Base-by-base conservation (phyloP, 257 asterid species). In the Petrea volubilis region DNA sequence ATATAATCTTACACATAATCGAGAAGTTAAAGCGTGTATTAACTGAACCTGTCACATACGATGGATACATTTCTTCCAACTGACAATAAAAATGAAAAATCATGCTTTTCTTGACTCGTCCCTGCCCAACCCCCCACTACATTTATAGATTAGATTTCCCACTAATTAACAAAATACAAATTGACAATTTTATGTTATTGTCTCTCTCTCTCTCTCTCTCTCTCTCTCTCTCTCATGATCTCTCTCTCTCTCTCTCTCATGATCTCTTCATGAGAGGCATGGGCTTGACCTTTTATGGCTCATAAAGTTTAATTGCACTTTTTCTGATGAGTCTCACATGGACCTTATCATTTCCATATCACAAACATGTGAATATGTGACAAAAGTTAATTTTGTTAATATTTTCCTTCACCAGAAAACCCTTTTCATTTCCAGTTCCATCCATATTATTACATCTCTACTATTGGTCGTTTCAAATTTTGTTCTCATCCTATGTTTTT, bases 261-360 rank as follows among this genome's bases (percentile, higher is more conserved):
- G 63, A 70, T 70, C 71, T 75, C 31, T 76, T 75, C 80, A 77
- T 77, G 82, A 70, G 82, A 70, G 60, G 75, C 80, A 74, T 77
- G 78, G 79, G 82, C 52, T 24, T 77, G 23, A 4, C 75, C 33
- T 68, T 49, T 68, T 77, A 52, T 51, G 66, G 46, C 27, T 52
- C 11, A 65, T 23, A 15, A 28, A 72, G 81, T 80, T 80, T 75
- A 43, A 13, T 41, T 60, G 31, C 59, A 72, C 79, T 59, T 80
- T 75, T 46, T 71, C 51, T 65, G 20, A 61, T 75, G 69, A 81
- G 21, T 61, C 74, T 75, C 81, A 78, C 86, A 71, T 81, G 86
- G 25, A 74, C 40, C 75, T 78, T 60, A 70, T 75, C 80, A 51
- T 41, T 31, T 70, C 34, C 58, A 40, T 43, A 36, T 73, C 73